Percentiles rank a stretch among this genome's conserved stretches.
Evolutionary conservation across 2,329 filamentous ascomycete species (phyloP).

Genomic region (Coleophoma cylindrospora): DNA sequence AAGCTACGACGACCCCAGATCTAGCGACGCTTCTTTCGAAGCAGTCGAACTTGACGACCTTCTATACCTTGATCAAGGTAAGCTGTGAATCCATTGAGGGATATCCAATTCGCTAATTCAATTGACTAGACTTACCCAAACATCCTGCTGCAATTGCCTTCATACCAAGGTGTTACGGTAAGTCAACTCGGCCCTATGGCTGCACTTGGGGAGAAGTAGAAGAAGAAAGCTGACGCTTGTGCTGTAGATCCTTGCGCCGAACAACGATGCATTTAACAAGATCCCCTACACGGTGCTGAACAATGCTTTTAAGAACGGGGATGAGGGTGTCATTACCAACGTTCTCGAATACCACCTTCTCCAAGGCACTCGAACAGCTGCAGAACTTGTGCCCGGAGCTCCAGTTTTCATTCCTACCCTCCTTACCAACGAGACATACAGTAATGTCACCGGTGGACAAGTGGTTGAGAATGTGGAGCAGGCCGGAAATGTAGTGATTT

Average conservation of each 20-base stretch:
- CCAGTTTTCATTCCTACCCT: constrained; percentile 39
- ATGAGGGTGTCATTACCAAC: constrained; percentile 32
- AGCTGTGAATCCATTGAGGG: neutral
- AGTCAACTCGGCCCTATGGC: constrained; percentile 9
- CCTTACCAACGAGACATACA: constrained; percentile 35
- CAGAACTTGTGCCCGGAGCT: constrained; percentile 23
- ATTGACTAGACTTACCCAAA: constrained; percentile 37
- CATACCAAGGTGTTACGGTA: constrained; percentile 38
- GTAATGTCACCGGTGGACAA: constrained; percentile 45
- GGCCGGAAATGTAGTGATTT: constrained; percentile 35
- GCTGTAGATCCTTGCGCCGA: constrained; percentile 31
- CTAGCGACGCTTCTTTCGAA: constrained; percentile 33
- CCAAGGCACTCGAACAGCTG: constrained; percentile 22
- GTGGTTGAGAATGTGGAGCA: constrained; percentile 36
- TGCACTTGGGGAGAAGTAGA: too few relatives aligned
- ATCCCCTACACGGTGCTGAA: constrained; percentile 28
- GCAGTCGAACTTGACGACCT: constrained; percentile 37
- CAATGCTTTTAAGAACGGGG: constrained; percentile 21
- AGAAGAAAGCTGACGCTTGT: too few relatives aligned
- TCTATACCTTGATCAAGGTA: constrained; percentile 38
- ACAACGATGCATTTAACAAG: constrained; percentile 29
- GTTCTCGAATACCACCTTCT: constrained; percentile 31
- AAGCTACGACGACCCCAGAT: constrained; percentile 23
- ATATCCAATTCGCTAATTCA: constrained; percentile 4
- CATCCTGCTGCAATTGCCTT: constrained; percentile 38